Evolutionary conservation across 2,329 filamentous ascomycete species (phyloP).

Genomic region (Nigrograna mackinnonii): DNA sequence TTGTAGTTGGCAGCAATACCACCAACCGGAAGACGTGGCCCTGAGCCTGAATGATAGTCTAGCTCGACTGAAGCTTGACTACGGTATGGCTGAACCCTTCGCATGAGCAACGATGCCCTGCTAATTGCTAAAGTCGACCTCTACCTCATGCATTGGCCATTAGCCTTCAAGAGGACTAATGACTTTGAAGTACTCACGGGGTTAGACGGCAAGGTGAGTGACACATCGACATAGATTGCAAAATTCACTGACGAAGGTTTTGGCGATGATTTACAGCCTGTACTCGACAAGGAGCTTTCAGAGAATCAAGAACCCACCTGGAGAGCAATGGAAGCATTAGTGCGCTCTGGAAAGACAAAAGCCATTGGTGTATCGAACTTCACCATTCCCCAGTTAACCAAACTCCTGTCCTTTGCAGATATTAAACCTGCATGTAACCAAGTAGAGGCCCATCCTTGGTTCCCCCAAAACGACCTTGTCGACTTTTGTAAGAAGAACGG

Average conservation of each 20-base stretch:
- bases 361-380: slow-evolving; percentile 38
- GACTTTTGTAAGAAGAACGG: slow-evolving; percentile 28
- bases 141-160: slow-evolving; percentile 78
- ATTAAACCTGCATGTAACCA: slow-evolving; percentile 33
- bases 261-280: too few relatives aligned
- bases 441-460: slow-evolving; percentile 33
- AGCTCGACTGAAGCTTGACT: too few relatives aligned
- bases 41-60: too few relatives aligned
- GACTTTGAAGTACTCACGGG: slow-evolving; percentile 60
- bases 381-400: slow-evolving; percentile 48
- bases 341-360: slow-evolving; percentile 34
- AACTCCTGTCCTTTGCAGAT: slow-evolving; percentile 50
- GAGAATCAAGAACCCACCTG: slow-evolving; percentile 35
- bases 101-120: too few relatives aligned
- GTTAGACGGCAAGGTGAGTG: slow-evolving; percentile 28
- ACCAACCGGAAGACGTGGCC: too few relatives aligned
- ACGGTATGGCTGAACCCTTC: too few relatives aligned
- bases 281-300: too few relatives aligned
- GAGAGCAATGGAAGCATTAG: slow-evolving; percentile 43
- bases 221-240: slow-evolving; percentile 26
- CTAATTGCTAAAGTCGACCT: too few relatives aligned
- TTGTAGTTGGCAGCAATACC: too few relatives aligned
- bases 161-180: slow-evolving; percentile 74
- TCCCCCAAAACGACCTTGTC: slow-evolving; percentile 28
- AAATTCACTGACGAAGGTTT: too few relatives aligned